Percentiles rank a stretch among this genome's conserved stretches.
Conservation (phyloP, 805 yeast species). For the Candida lessepsii region DNA sequence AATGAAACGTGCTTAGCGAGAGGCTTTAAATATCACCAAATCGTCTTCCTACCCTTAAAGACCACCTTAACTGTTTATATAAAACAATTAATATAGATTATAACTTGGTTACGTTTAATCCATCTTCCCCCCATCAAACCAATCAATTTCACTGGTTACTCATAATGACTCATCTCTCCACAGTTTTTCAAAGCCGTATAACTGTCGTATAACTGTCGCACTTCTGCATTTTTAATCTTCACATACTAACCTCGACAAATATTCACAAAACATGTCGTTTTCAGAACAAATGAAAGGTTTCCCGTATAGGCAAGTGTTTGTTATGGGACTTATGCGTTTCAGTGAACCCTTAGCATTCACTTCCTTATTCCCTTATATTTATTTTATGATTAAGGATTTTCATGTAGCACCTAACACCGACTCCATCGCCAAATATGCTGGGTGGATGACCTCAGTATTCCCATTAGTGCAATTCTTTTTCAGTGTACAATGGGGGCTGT, state of each 20-base stretch:
- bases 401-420: conserved; percentile 3
- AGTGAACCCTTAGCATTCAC: conserved; percentile 44
- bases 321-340: conserved; percentile 43
- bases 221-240: no score
- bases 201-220: no score
- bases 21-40: no score
- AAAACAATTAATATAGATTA: no score
- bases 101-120: no score
- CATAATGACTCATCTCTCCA: neutral
- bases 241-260: no score
- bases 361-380: conserved; percentile 8
- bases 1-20: no score
- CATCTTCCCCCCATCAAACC: no score
- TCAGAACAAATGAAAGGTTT: conserved; percentile 50
- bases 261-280: conserved; percentile 20
- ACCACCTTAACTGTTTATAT: no score
- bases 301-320: conserved; percentile 48
- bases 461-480: conserved; percentile 58
- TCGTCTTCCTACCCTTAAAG: no score
- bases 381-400: conserved; percentile 8
- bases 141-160: no score
- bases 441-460: conserved; percentile 42
- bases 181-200: no score
- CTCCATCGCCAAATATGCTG: conserved; percentile 5
- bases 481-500: conserved; percentile 57